phyloP scores from a whole-genome alignment of 2,329 filamentous ascomycete genomes.

The Fusarium virguliforme region DNA sequence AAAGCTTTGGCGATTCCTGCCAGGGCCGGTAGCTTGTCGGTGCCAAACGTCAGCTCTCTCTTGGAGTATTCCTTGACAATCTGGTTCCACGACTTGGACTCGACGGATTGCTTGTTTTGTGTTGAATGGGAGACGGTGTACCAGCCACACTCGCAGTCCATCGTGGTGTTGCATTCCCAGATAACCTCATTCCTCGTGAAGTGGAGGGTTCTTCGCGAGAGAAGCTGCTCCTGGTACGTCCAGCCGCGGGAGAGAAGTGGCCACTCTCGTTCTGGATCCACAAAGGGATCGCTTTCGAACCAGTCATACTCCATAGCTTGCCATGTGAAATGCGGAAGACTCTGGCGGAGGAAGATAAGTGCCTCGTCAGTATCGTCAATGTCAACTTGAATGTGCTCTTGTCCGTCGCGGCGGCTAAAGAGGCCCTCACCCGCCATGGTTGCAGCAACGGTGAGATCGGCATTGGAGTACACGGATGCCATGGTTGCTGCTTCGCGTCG shows the following conservation, averaged over 20 bases:
- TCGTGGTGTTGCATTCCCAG: constrained; percentile 6
- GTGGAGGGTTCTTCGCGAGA: background rate
- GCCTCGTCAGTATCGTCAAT: background rate
- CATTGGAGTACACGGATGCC: constrained; percentile 13
- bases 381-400: background rate
- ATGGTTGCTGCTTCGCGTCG: constrained; percentile 18
- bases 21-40: constrained; percentile 5
- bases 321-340: constrained; percentile 2
- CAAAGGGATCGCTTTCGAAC: background rate
- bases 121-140: background rate
- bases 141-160: constrained; percentile 11
- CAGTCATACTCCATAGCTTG: background rate
- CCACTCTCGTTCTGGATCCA: constrained; percentile 3
- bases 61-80: constrained; percentile 11
- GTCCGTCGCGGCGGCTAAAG: background rate
- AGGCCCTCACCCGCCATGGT: background rate
- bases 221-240: constrained; percentile 10
- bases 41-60: background rate
- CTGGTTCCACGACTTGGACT: constrained; percentile 13
- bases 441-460: background rate
- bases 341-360: background rate
- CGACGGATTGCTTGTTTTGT: background rate
- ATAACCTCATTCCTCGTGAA: constrained; percentile 9
- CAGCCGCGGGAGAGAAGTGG: background rate
- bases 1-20: constrained; percentile 5